These are phyloP conservation scores for Penicillium pulvis DNA, from an alignment of 495 filamentous ascomycete species.

Conservation along the genomic window DNA sequence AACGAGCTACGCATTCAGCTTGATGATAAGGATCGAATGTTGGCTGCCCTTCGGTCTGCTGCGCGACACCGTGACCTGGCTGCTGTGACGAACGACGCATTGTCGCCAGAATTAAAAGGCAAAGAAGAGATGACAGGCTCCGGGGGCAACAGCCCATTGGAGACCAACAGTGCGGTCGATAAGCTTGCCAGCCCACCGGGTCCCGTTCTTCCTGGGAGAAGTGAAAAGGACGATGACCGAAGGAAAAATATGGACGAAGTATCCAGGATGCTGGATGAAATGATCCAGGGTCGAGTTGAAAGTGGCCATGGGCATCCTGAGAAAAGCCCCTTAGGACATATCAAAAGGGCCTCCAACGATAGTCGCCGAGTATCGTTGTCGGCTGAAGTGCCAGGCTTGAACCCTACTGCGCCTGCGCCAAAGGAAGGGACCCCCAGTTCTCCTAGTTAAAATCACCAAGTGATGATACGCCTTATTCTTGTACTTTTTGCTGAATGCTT, in stretches of 20 bases:
- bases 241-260: slow-evolving; percentile 82
- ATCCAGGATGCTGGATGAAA: slow-evolving; percentile 87
- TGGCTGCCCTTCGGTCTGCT: slow-evolving; percentile 82
- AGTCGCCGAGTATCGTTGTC: slow-evolving; percentile 41
- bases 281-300: slow-evolving; percentile 87
- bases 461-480: slow-evolving; percentile 16
- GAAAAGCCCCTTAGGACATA: slow-evolving; percentile 58
- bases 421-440: slow-evolving; percentile 4
- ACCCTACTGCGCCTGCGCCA: slow-evolving; percentile 13
- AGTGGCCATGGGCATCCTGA: slow-evolving; percentile 48
- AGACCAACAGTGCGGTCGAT: slow-evolving; percentile 16
- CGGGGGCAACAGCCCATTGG: slow-evolving; percentile 32
- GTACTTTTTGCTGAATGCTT: slow-evolving; percentile 16
- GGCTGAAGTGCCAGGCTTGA: slow-evolving; percentile 31
- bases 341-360: slow-evolving; percentile 45
- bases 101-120: slow-evolving; percentile 35
- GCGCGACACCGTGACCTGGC: slow-evolving; percentile 85
- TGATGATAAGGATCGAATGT: slow-evolving; percentile 96
- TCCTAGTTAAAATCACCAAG: slow-evolving; percentile 13
- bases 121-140: slow-evolving; percentile 36
- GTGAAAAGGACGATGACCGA: slow-evolving; percentile 46
- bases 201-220: slow-evolving; percentile 24
- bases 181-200: slow-evolving; percentile 25
- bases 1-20: slow-evolving; percentile 83
- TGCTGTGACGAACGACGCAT: slow-evolving; percentile 54